Conservation (phyloP, 2,329 filamentous ascomycete species). For the Bipolaris cookei region DNA sequence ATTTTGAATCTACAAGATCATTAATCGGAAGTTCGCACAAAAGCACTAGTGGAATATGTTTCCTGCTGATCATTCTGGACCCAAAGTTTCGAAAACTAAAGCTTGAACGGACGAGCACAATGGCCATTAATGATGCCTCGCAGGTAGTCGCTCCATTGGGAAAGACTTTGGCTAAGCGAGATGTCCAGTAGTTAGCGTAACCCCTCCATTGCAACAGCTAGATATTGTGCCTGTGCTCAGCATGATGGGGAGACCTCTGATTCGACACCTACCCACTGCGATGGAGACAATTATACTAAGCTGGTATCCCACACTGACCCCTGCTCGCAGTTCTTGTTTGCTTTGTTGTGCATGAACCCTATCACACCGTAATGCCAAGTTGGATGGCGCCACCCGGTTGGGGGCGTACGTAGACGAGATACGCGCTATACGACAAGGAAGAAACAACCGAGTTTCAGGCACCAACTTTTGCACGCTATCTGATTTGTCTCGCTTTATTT, state of each 20-base stretch:
- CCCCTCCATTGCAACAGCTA: background rate
- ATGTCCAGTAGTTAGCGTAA: constrained; percentile 11
- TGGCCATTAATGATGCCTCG: constrained; percentile 7
- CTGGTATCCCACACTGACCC: background rate
- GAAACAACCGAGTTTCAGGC: background rate
- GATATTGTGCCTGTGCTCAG: background rate
- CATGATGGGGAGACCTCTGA: background rate
- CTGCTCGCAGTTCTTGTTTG: background rate
- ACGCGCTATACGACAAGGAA: background rate
- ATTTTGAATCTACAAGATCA: too few species aligned
- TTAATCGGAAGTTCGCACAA: background rate
- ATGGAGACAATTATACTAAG: background rate
- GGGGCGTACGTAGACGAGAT: background rate
- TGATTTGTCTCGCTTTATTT: background rate
- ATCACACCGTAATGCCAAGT: background rate
- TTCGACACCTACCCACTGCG: background rate
- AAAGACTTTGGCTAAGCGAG: constrained; percentile 14
- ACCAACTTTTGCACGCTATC: background rate
- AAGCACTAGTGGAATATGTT: background rate
- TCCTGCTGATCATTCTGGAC: background rate
- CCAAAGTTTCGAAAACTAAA: too few species aligned
- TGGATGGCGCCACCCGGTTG: background rate
- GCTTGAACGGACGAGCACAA: background rate
- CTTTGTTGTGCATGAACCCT: background rate
- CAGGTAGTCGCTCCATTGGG: constrained; percentile 25